phyloP scores from a whole-genome alignment of 108 stramenopile species.

The Cylindrotheca fusiformis region DNA sequence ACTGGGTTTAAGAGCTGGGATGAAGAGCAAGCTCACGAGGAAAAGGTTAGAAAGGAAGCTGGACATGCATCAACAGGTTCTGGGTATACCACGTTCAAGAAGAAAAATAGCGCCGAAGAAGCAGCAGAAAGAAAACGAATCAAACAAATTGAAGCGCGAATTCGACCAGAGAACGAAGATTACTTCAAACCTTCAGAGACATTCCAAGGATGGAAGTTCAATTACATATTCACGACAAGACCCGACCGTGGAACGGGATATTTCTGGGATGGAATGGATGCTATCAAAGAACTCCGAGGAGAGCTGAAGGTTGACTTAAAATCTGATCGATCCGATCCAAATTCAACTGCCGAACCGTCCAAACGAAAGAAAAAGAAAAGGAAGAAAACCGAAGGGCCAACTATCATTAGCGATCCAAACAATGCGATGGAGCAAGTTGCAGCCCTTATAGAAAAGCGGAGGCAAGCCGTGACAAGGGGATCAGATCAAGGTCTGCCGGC shows the following conservation, averaged over 20 bases:
- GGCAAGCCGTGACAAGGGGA: constrained; percentile 29
- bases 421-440: constrained; percentile 79
- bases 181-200: constrained; percentile 62
- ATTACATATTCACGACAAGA: constrained; percentile 83
- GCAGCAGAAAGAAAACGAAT: constrained; percentile 42
- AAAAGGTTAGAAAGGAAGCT: constrained; percentile 47
- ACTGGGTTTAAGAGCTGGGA: constrained; percentile 61
- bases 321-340: not conserved
- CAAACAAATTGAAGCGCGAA: constrained; percentile 48
- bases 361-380: constrained; percentile 49
- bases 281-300: constrained; percentile 46
- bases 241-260: constrained; percentile 71
- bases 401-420: constrained; percentile 49
- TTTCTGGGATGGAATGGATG: constrained; percentile 88
- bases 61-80: constrained; percentile 49
- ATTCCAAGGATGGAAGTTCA: constrained; percentile 73
- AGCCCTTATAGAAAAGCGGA: constrained; percentile 49
- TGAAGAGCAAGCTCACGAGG: constrained; percentile 70
- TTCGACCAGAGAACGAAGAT: constrained; percentile 58
- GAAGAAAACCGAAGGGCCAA: constrained; percentile 40
- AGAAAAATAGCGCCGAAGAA: constrained; percentile 53
- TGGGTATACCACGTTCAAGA: constrained; percentile 68
- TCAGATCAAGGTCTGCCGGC: constrained; percentile 27
- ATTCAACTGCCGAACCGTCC: not conserved
- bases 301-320: constrained; percentile 10